Evolutionary conservation across 306 rosid species (phyloP), one percentile per base, ranked within the genome.

Genomic region (Cicer arietinum): DNA sequence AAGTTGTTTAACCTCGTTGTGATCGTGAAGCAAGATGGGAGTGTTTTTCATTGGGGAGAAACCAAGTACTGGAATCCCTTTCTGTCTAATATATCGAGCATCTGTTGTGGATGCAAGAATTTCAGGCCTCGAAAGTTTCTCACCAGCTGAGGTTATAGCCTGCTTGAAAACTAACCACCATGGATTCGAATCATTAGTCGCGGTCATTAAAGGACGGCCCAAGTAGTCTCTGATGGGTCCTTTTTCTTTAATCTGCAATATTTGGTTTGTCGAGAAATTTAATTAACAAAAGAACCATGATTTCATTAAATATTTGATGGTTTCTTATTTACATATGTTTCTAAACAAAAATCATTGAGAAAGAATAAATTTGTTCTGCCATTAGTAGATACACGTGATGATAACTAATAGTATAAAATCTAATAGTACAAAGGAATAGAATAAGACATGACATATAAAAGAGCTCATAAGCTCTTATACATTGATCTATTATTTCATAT

Each of bases 21-120:
- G 97, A n/a, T 94, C 97, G 77, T 92, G 98, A 76, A 86, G 90
- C 83, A 94, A 82, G 90, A 94, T 78, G n/a, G 97, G 97, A 74
- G 95, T 90, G 70, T 94, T 87, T 54, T 50, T 69, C 96, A 92
- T 90, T 22, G 99, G 97, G 37, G 96, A 94, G 89, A 94, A 94
- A 80, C 96, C 97, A n/a, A 92, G 88, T 6, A 69, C 81, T 44
- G 99, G 97, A 82, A 92, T 87, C 48, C 95, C 97, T 76, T 78
- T 84, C 71, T 88, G 92, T 84, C 95, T 86, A 14, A 90, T 45
- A 71, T 1, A 89, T 40, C 90, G 86, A 8, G 97, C 91, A 73
- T 94, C 97, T 0, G 93, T 90, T 22, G 99, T 90, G 44, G 99
- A 87, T 69, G 89, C 45, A 77, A 90, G 87, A 73, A 94, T 91